Conservation (phyloP, 2,329 filamentous ascomycete species). For the Talaromyces marneffei region DNA sequence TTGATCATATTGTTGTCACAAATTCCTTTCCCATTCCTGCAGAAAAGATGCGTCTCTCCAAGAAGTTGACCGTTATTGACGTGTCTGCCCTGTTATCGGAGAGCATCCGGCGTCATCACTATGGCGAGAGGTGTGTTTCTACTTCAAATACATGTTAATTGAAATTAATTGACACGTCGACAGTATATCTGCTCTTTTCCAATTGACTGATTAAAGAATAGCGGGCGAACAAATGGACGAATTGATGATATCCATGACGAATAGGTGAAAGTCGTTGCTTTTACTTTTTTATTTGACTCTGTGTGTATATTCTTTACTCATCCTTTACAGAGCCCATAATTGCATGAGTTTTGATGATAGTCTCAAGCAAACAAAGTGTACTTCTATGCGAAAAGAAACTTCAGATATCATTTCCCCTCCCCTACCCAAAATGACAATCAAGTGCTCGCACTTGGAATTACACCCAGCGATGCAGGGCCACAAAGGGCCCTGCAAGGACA, state of each 20-base stretch:
- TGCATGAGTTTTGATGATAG: constrained; percentile 1
- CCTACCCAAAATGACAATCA: not conserved
- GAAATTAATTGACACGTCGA: constrained; percentile 1
- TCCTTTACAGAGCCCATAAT: not conserved
- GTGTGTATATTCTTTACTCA: constrained; percentile 3
- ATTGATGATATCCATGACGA: constrained; percentile 10
- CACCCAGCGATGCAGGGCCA: constrained; percentile 64
- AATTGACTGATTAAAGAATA: constrained; percentile 48
- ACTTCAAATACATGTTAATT: constrained; percentile 28
- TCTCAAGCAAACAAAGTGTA: constrained; percentile 1
- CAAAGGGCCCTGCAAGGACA: constrained; percentile 66
- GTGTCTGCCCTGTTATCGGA: constrained; percentile 83
- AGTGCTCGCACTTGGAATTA: not conserved
- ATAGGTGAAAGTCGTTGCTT: not conserved
- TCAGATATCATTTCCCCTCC: not conserved
- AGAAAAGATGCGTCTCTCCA: constrained; percentile 62
- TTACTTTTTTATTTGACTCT: not conserved
- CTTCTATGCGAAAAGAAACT: not conserved
- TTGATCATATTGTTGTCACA: constrained; percentile 88
- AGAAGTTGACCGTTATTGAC: constrained; percentile 84
- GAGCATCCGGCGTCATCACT: constrained; percentile 91
- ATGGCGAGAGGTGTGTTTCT: constrained; percentile 67
- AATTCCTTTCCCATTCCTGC: constrained; percentile 92
- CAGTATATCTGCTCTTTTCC: constrained; percentile 56
- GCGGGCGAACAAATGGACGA: not conserved